Evolutionary conservation across 345 rosid species (phyloP), one percentile per base, ranked within the genome.

Genomic region (Draba incana): DNA sequence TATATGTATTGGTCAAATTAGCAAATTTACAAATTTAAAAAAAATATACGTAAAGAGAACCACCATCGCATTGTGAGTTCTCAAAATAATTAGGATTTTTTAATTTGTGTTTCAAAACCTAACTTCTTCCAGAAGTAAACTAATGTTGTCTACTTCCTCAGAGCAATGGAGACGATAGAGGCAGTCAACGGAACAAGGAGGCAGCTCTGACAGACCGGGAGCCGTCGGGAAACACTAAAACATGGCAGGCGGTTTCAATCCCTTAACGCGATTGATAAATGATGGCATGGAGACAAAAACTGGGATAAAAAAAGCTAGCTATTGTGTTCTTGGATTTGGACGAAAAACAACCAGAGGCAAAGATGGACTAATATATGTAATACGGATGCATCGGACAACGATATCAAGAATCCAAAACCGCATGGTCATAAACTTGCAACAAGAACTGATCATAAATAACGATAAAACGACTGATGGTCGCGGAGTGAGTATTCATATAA

Each of bases 391-490:
- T 72, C 92, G 0, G 98, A 92, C 72, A 1, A 57, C 7, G 79
- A 84, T 30, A 12, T 92, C 46, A 0, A 74, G 12, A 70, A 79
- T 58, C 92, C 96, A 0, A 90, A 49, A 58, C 85, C 77, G 79
- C 78, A 86, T 92, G 98, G 3, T 80, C 50, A 90, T 92, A 69
- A 86, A 43, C 66, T 81, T 90, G 30, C 57, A 61, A n/a, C 82
- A 88, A 64, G 94, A 93, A 76, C 80, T 93, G 15, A 72, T 86
- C 10, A 20, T 93, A 39, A 23, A 66, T 0, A 66, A 70, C 50
- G 56, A 86, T 69, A 90, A 88, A 78, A 92, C 98, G 2, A 86
- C 90, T 41, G 98, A 90, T 12, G 97, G 70, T 0, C 79, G 97
- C 6, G 96, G 97, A 14, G 90, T 70, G 7, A 81, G 54, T 20